These are phyloP conservation scores for Suhomyces prunicola DNA, from an alignment of 805 yeast genomes.

Conservation along the genomic window DNA sequence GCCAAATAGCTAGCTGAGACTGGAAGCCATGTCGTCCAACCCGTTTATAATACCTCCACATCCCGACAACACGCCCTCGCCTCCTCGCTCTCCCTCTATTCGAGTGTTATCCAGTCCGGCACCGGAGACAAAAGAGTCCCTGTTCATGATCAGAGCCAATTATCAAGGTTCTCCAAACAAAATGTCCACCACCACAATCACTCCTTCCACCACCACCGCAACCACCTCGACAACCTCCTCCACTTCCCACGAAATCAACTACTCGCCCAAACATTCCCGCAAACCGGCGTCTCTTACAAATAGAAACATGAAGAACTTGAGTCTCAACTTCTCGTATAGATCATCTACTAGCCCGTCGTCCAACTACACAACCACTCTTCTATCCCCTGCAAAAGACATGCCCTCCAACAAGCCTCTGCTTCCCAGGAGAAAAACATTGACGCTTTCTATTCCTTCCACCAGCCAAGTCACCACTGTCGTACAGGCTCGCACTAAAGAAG, in stretches of 20 bases:
- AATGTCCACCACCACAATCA: neutral
- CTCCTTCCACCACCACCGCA: neutral
- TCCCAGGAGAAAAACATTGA: slow-evolving; percentile 13
- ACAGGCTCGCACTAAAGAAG: neutral
- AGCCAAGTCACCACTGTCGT: slow-evolving; percentile 1
- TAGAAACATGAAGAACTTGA: slow-evolving; percentile 38
- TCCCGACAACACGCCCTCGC: slow-evolving; percentile 5
- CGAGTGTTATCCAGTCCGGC: neutral
- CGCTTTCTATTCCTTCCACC: slow-evolving; percentile 13
- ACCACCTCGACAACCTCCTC: neutral
- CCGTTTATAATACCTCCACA: slow-evolving; percentile 5
- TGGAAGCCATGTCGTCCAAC: slow-evolving; percentile 1
- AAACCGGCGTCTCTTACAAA: slow-evolving; percentile 23
- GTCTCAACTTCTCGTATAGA: slow-evolving; percentile 22
- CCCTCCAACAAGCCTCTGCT: slow-evolving; percentile 11
- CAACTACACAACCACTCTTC: slow-evolving; percentile 7
- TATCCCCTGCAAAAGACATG: slow-evolving; percentile 6
- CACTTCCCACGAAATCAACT: slow-evolving; percentile 23
- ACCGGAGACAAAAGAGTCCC: neutral
- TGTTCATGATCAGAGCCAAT: neutral
- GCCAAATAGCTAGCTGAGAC: neutral
- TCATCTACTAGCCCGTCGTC: slow-evolving; percentile 1
- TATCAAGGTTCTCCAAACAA: neutral
- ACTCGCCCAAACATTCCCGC: slow-evolving; percentile 37
- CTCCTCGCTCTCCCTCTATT: neutral